Conservation (phyloP, 2,329 filamentous ascomycete species). For the Diaporthe aspalathi region DNA sequence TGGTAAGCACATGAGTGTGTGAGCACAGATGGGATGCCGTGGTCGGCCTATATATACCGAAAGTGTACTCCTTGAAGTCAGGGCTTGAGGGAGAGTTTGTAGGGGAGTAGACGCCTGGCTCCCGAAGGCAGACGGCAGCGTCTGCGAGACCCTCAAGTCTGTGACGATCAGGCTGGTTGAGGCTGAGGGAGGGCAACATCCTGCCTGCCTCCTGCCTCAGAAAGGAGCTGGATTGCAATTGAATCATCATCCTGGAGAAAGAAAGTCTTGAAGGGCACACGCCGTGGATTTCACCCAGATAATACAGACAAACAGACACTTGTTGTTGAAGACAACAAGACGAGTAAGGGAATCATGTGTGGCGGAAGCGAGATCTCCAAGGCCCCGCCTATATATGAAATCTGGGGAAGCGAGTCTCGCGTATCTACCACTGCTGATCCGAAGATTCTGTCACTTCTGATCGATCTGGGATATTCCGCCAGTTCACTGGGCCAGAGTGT, state of each 20-base stretch:
- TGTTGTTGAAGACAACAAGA: constrained; percentile 18
- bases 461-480: constrained; percentile 29
- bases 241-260: constrained; percentile 32
- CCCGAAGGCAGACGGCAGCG: constrained; percentile 19
- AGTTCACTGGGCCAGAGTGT: background rate
- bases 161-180: constrained; percentile 11
- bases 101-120: constrained; percentile 27
- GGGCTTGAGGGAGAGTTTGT: constrained; percentile 1
- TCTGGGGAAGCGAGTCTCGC: constrained; percentile 31
- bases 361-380: constrained; percentile 34
- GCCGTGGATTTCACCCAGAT: constrained; percentile 8
- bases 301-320: constrained; percentile 24
- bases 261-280: background rate
- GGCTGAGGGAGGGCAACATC: constrained; percentile 17
- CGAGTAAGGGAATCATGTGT: constrained; percentile 25
- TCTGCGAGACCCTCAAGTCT: constrained; percentile 31
- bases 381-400: constrained; percentile 29
- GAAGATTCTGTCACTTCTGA: constrained; percentile 34
- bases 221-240: background rate
- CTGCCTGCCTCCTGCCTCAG: constrained; percentile 10
- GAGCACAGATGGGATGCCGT: background rate
- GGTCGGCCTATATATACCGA: constrained; percentile 1
- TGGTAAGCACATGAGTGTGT: background rate
- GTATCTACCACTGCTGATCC: constrained; percentile 31
- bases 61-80: constrained; percentile 3